phyloP scores from a whole-genome alignment of 495 filamentous ascomycete species.

The Talaromyces adpressus region DNA sequence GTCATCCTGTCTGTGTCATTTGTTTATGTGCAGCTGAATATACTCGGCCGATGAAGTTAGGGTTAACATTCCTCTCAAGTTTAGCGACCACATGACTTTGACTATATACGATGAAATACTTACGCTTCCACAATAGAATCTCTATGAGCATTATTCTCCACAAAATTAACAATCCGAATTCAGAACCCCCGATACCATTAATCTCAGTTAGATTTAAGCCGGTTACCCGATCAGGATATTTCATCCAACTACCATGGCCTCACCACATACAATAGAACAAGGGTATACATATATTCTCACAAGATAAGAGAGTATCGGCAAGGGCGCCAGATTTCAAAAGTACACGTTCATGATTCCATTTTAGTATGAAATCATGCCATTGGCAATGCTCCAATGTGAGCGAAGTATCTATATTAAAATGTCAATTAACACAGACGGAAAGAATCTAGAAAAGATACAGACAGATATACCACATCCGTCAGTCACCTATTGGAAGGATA shows the following conservation, averaged over 20 bases:
- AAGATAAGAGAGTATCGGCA: background rate
- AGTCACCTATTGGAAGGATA: background rate
- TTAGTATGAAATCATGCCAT: background rate
- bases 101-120: background rate
- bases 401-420: background rate
- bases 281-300: background rate
- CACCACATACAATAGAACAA: background rate
- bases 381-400: background rate
- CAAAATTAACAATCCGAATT: background rate
- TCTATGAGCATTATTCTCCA: background rate
- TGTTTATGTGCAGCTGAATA: background rate
- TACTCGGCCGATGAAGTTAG: background rate
- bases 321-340: background rate
- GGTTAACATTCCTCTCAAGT: background rate
- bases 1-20: background rate
- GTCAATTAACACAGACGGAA: background rate
- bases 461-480: background rate
- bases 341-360: background rate
- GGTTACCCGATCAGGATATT: background rate
- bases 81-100: background rate
- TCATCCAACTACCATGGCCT: background rate
- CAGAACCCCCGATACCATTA: background rate
- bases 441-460: background rate
- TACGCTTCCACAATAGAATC: background rate
- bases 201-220: background rate